A percentile compares a stretch with the other conserved stretches of the same genome.
Evolutionary conservation across 148 eudicot species (phyloP).

Genomic region (Vaccinium myrtillus): DNA sequence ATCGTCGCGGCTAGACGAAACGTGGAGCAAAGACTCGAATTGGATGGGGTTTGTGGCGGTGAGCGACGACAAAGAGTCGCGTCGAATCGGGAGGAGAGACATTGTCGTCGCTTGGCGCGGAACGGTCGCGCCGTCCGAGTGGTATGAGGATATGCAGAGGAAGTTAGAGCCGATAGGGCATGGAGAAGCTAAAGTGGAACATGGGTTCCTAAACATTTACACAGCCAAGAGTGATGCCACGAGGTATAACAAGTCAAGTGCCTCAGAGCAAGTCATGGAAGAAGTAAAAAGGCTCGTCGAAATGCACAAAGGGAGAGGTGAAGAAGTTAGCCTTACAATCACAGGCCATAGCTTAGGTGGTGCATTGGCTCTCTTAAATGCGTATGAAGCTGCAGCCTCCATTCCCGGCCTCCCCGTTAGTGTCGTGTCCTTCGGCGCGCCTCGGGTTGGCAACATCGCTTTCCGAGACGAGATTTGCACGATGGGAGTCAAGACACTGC

Average conservation of each 20-base stretch:
- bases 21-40: slow-evolving; percentile 70
- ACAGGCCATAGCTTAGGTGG: slow-evolving; percentile 92
- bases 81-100: slow-evolving; percentile 62
- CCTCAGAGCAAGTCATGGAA: slow-evolving; percentile 61
- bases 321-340: slow-evolving; percentile 68
- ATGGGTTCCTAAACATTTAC: slow-evolving; percentile 69
- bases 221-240: slow-evolving; percentile 40
- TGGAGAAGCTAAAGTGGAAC: slow-evolving; percentile 61
- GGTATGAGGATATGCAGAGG: slow-evolving; percentile 69
- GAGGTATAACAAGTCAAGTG: slow-evolving; percentile 62
- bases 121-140: slow-evolving; percentile 65
- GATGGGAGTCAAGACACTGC: slow-evolving; percentile 56
- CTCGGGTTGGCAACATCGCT: slow-evolving; percentile 70
- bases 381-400: slow-evolving; percentile 57
- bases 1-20: slow-evolving; percentile 42
- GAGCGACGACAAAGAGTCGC: slow-evolving; percentile 49
- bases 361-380: slow-evolving; percentile 59
- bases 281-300: slow-evolving; percentile 45
- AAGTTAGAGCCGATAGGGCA: slow-evolving; percentile 51
- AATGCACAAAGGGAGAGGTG: slow-evolving; percentile 38
- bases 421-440: slow-evolving; percentile 71
- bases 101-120: slow-evolving; percentile 74
- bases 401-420: slow-evolving; percentile 46
- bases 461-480: slow-evolving; percentile 57
- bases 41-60: slow-evolving; percentile 89